Evolutionary conservation across 495 filamentous ascomycete genomes (phyloP).

Genomic region (Aspergillus saccharolyticus): DNA sequence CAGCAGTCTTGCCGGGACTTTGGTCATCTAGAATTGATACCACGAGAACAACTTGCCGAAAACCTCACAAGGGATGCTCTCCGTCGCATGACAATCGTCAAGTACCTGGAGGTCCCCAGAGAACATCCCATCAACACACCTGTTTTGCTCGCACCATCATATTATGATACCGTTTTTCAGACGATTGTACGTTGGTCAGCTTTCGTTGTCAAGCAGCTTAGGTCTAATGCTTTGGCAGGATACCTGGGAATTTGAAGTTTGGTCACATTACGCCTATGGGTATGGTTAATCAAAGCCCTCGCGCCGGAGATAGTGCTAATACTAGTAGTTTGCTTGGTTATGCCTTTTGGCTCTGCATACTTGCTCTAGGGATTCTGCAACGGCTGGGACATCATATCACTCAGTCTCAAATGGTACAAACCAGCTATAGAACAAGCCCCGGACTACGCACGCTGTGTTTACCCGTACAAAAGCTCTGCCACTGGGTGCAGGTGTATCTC

Average conservation of each 20-base stretch:
- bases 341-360: constrained; percentile 29
- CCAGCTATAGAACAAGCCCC: background rate
- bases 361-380: constrained; percentile 24
- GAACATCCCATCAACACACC: constrained; percentile 17
- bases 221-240: constrained; percentile 18
- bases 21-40: constrained; percentile 24
- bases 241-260: constrained; percentile 32
- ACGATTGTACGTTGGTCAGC: constrained; percentile 27
- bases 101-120: constrained; percentile 26
- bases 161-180: constrained; percentile 28
- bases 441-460: background rate
- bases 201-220: background rate
- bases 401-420: background rate
- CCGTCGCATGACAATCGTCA: constrained; percentile 25
- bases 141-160: constrained; percentile 27
- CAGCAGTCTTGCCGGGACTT: constrained; percentile 24
- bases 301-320: background rate
- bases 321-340: constrained; percentile 21
- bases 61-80: constrained; percentile 38
- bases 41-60: constrained; percentile 27
- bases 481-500: constrained; percentile 31
- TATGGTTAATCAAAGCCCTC: constrained; percentile 3
- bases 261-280: constrained; percentile 38
- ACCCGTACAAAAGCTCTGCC: constrained; percentile 8
- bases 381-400: constrained; percentile 17